These are phyloP conservation scores for Westerdykella aurantiaca DNA, from an alignment of 2,329 filamentous ascomycete genomes.

Conservation along the genomic window DNA sequence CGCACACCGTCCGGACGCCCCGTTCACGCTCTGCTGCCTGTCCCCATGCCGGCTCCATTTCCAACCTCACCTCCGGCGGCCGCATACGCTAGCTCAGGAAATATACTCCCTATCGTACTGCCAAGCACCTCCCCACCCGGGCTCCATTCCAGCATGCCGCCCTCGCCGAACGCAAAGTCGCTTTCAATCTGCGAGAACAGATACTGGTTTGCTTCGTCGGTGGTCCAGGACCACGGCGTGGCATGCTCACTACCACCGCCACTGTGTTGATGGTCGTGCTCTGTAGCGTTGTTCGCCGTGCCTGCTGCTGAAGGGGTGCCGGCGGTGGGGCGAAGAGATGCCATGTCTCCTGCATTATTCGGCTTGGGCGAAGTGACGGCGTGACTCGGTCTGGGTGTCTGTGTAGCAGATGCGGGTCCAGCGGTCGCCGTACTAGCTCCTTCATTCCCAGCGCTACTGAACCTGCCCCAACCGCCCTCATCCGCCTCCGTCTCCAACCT, in stretches of 20 bases:
- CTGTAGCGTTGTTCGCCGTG: too few relatives aligned
- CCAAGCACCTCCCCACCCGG: slow-evolving; percentile 1
- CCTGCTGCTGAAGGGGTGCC: too few relatives aligned
- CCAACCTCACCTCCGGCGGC: neutral
- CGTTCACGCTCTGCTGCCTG: too few relatives aligned
- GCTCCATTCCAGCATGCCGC: slow-evolving; percentile 18
- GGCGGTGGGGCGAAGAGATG: too few relatives aligned
- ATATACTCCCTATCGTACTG: neutral
- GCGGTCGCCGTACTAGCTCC: neutral
- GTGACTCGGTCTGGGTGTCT: too few relatives aligned
- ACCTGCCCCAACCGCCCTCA: slow-evolving; percentile 10
- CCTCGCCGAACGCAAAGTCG: slow-evolving; percentile 27
- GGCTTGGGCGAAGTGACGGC: too few relatives aligned
- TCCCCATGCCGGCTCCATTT: too few relatives aligned
- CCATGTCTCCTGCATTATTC: too few relatives aligned
- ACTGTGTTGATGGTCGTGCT: neutral
- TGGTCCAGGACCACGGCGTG: slow-evolving; percentile 24
- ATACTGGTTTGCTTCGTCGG: slow-evolving; percentile 27
- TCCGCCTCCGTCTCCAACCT: slow-evolving; percentile 30
- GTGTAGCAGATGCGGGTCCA: too few relatives aligned
- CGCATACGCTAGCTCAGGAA: neutral
- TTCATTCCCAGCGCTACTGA: slow-evolving; percentile 5
- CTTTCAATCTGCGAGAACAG: slow-evolving; percentile 29
- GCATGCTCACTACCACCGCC: neutral
- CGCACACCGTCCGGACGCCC: too few relatives aligned